A percentile compares a stretch with the other conserved stretches of the same genome.
Evolutionary conservation across 345 rosid species (phyloP).

Genomic region (Eucalyptus brandiana): DNA sequence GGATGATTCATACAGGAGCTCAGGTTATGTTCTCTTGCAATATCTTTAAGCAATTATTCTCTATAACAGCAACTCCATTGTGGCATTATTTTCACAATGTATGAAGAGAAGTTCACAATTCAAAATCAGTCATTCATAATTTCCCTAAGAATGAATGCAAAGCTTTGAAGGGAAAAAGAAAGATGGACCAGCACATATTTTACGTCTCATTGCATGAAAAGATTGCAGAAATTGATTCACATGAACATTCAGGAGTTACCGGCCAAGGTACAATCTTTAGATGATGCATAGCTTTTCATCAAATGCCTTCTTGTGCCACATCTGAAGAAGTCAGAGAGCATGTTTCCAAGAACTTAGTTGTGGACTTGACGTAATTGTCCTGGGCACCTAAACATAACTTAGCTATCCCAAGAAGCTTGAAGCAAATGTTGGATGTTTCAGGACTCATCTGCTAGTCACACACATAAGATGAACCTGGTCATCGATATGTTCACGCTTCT

Average conservation of each 20-base stretch:
- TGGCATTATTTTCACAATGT: neutral
- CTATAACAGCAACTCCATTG: neutral
- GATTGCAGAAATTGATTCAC: neutral
- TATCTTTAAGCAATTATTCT: neutral
- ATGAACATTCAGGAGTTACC: neutral
- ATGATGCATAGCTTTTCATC: neutral
- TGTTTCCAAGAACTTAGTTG: slow-evolving; percentile 3
- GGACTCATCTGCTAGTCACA: slow-evolving; percentile 30
- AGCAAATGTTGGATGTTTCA: slow-evolving; percentile 29
- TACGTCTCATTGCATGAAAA: neutral
- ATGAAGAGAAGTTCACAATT: neutral
- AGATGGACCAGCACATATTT: neutral
- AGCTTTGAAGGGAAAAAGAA: neutral
- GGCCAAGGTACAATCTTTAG: neutral
- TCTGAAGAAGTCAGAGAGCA: neutral
- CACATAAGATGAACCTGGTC: neutral
- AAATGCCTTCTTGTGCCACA: neutral
- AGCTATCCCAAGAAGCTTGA: slow-evolving; percentile 56
- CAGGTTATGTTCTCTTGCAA: neutral
- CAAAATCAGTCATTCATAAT: neutral
- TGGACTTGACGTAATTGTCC: slow-evolving; percentile 39
- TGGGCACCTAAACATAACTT: slow-evolving; percentile 24
- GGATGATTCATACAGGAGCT: neutral
- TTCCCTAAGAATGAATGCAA: neutral
- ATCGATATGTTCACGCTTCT: neutral